Base-by-base conservation (phyloP, 1,284 basidiomycete species). In the Ceratobasidium sp. region DNA sequence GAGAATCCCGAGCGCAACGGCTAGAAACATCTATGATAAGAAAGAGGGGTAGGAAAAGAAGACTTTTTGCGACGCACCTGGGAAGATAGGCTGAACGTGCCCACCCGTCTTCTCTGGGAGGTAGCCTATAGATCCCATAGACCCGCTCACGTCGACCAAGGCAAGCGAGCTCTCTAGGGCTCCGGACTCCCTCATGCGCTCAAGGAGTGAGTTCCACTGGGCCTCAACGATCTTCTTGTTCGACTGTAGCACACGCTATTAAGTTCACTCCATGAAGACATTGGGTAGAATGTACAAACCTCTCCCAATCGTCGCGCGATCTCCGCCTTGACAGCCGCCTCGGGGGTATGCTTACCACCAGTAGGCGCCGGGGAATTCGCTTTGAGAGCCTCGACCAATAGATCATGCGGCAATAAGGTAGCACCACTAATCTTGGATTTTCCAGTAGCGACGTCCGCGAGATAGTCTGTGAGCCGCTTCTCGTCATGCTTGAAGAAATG, bases 91-190 rank as follows among this genome's bases (percentile, higher is more conserved):
- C 0, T 80, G 0, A 7, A 84, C 81, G 0, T 70, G 18, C 2
- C 0, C 3, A 53, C 71, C 64, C 18, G 79, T 71, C 46, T 23
- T 23, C 3, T 15, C n/a, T 0, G 7, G 3, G 60, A 56, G 64
- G 13, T 53, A 56, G 39, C 56, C 9, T 10, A 83, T 63, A 3
- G 53, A 58, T 0, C 91, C 91, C 93, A 94, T 94, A 0, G 91
- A 92, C 0, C 91, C 92, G 0, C 91, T 93, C 15, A 94, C 92
- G 81, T 94, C 93, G 82, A 91, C 93, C 13, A 94, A 82, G 0
- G 92, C 92, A n/a, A 94, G 83, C 9, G 88, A 87, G 80, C 90
- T 92, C 0, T 91, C 88, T 55, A 94, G 81, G 12, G 85, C 83
- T 0, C 91, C 91, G 0, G 88, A 86, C 55, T 89, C 89, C 15